Base-by-base conservation (phyloP, 768 basidiomycete genomes). In the Trametes cinnabarina region DNA sequence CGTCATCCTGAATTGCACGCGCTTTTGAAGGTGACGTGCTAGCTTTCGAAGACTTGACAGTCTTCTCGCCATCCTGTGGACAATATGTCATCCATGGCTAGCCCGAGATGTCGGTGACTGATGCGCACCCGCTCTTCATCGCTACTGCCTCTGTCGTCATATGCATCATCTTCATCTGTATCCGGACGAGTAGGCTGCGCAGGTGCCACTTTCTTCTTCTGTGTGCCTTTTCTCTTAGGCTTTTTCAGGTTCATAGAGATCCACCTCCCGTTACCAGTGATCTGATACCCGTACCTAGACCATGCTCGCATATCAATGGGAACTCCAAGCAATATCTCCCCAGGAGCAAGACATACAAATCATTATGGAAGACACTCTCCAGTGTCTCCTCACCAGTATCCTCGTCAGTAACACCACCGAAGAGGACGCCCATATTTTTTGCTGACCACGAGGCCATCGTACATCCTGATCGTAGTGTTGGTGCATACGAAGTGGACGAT, bases 321-420 rank as follows among this genome's bases (percentile, higher is more conserved):
- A 28, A 7, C 30, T 28, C 46, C 22, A 7, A 23, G 4, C 22
- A 52, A 22, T 22, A 32, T 22, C 28, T 28, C 15, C 44, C 7
- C 15, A 40, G 26, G n/a, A 25, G 44, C 17, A 8, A 20, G 20
- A 70, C 83, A 60, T 59, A 92, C 90, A 95, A 61, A 65, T 95
- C 93, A 59, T 94, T 92, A 78, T 88, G 90, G 69, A 96, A 96
- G 2, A 86, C 78, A 59, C 89, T 92, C 56, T 92, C 88, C 61
- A 97, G 69, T 3, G 81, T 84, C 66, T 97, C 94, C 69, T 96
- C 94, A 35, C 81, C 80, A 19, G 78, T 84, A 63, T 96, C 94
- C 59, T 93, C 90, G 59, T 97, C 94, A 4, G 84, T 88, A 0
- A 96, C 94, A 3, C 87, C 94, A 12, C 94, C 94, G 67, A 95